Conservation (phyloP, 2,329 filamentous ascomycete genomes). For the Hymenoscyphus salicellus region DNA sequence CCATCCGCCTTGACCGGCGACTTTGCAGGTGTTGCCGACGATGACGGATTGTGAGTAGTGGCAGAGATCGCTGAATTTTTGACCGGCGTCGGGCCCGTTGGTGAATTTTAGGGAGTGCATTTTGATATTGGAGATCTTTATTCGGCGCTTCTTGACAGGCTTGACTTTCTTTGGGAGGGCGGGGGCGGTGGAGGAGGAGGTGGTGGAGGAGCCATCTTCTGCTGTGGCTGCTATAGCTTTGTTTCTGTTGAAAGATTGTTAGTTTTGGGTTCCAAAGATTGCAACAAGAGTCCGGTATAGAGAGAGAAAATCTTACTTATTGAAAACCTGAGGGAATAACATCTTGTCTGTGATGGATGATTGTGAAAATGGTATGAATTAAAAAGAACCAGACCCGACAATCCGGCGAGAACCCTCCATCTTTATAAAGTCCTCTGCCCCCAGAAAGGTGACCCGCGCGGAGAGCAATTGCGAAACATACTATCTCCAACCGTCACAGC, state of each 20-base stretch:
- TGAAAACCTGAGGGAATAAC: neutral
- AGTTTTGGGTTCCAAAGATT: neutral
- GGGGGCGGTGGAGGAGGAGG: neutral
- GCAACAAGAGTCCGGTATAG: neutral
- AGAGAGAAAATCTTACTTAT: neutral
- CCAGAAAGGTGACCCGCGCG: neutral
- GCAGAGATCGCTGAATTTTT: neutral
- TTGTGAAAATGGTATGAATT: neutral
- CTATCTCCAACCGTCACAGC: neutral
- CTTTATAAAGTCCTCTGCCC: neutral
- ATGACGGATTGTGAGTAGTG: conserved; percentile 4
- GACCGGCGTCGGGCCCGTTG: conserved; percentile 1
- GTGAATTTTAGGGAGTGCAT: conserved; percentile 2
- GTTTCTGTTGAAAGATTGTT: neutral
- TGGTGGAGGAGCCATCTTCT: neutral
- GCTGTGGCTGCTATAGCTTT: neutral
- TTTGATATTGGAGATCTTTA: neutral
- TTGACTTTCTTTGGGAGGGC: neutral
- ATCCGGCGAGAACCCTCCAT: neutral
- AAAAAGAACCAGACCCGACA: neutral
- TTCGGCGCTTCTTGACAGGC: neutral
- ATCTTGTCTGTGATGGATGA: neutral
- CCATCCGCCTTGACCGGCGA: neutral
- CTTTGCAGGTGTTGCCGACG: neutral
- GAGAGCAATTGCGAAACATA: neutral